Evolutionary conservation across 495 filamentous ascomycete genomes (phyloP).

Genomic region (Podospora fimiseda): DNA sequence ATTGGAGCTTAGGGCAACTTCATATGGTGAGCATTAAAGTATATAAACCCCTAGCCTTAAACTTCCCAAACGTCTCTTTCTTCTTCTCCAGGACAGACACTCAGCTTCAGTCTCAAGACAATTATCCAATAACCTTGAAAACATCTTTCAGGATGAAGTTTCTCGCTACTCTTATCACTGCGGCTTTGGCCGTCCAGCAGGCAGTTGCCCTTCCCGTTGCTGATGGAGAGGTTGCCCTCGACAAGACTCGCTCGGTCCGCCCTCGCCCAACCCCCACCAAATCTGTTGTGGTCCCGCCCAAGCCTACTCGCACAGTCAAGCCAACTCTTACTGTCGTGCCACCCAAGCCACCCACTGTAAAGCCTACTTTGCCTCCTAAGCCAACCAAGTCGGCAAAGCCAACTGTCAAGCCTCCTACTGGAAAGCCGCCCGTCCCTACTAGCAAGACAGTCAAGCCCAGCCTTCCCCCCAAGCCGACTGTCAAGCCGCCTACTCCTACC

Average conservation of each 20-base stretch:
- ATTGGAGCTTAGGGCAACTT: background rate
- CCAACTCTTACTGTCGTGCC: background rate
- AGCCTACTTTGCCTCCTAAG: background rate
- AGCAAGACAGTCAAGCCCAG: background rate
- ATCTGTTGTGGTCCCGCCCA: background rate
- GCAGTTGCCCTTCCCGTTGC: slow-evolving; percentile 11
- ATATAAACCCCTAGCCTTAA: background rate
- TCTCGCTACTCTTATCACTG: slow-evolving; percentile 12
- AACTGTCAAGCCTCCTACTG: background rate
- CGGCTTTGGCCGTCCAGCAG: slow-evolving; percentile 16
- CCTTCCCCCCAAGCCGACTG: background rate
- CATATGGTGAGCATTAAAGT: background rate
- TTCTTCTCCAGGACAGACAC: background rate
- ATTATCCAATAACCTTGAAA: background rate
- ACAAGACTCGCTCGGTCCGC: background rate
- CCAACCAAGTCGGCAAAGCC: background rate
- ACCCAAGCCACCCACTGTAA: background rate
- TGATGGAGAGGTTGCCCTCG: slow-evolving; percentile 6
- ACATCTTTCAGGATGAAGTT: slow-evolving; percentile 14
- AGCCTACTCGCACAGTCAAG: background rate
- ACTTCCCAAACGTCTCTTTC: too few species aligned
- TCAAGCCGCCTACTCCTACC: background rate
- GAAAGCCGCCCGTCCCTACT: background rate
- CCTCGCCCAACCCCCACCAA: slow-evolving; percentile 1
- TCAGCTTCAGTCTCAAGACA: background rate